Base-by-base conservation (phyloP, 2,329 filamentous ascomycete genomes). In the Microsporum ferrugineum region DNA sequence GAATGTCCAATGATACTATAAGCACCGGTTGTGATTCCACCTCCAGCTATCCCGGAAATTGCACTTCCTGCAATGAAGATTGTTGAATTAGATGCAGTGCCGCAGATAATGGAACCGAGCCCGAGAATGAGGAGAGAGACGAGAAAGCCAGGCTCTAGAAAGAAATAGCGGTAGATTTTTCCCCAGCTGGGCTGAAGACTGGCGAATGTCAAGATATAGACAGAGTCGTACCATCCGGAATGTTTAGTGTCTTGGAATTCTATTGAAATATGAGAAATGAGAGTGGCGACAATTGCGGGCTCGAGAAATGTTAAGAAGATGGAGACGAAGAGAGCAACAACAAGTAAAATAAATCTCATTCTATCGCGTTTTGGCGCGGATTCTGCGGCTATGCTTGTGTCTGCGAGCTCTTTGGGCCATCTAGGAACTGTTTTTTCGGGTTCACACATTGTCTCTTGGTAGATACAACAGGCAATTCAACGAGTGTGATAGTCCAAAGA, bases 201-300 rank as follows among this genome's bases (percentile, higher is more conserved):
- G 61, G 72, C 74, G 3, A 69, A 72, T 1, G 76, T 76, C n/a
- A 79, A 65, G 6, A 77, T 65, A 63, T 77, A 77, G 2, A 74
- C 70, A 45, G 71, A 74, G 29, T 74, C 75, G 61, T 79, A 79
- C 77, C 78, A 80, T 29, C 75, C 76, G 3, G 79, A 71, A 60
- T 79, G 76, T 3, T 71, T 67, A 39, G 77, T 68, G 4, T 75
- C 74, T 49, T 78, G 69, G 65, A 80, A 80, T 33, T 77, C 68
- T 62, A 77, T 71, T 0, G 77, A 78, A 56, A 80, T 79, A 5
- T 68, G 69, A 8, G 78, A 78, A 33, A 79, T 77, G 2, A 77
- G 77, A 1, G 75, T 77, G 3, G 74, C 72, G 36, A 79, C 73
- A 56, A 76, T 76, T 0, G 75, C 76, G 31, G 23, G 23, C 8